A percentile compares a stretch with the other conserved stretches of the same genome.
phyloP scores from a whole-genome alignment of 1,139 yeast genomes.

The Nakaseomyces delphensis region DNA sequence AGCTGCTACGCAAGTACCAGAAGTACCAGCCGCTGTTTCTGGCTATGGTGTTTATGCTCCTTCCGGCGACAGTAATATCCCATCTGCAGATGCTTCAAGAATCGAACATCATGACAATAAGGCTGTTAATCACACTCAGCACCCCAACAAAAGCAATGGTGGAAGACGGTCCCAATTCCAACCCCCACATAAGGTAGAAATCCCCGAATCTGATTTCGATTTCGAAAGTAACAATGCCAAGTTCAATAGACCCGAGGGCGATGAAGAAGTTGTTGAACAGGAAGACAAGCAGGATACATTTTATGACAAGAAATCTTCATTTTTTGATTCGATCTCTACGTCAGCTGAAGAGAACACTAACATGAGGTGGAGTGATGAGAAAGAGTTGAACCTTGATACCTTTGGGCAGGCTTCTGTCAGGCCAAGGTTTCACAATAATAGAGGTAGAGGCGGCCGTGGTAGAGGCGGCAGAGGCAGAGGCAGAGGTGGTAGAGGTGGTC shows the following conservation, averaged over 20 bases:
- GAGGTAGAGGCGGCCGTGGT: slow-evolving; percentile 33
- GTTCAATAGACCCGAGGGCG: slow-evolving; percentile 32
- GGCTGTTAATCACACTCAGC: neutral
- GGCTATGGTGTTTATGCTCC: slow-evolving; percentile 33
- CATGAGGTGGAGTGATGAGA: slow-evolving; percentile 59
- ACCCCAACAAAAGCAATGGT: neutral
- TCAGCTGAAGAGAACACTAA: slow-evolving; percentile 35
- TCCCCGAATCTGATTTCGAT: slow-evolving; percentile 46
- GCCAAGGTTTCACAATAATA: slow-evolving; percentile 29
- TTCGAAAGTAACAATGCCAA: slow-evolving; percentile 66
- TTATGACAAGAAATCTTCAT: slow-evolving; percentile 65
- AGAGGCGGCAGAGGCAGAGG: slow-evolving; percentile 32
- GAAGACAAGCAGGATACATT: slow-evolving; percentile 27
- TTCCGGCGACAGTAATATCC: slow-evolving; percentile 4
- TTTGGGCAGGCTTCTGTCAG: slow-evolving; percentile 46
- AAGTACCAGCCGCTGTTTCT: slow-evolving; percentile 30
- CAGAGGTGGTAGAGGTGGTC: slow-evolving; percentile 13
- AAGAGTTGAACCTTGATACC: slow-evolving; percentile 48
- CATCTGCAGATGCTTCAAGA: neutral
- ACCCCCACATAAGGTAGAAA: slow-evolving; percentile 19
- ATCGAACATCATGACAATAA: neutral
- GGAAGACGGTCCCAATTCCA: slow-evolving; percentile 7
- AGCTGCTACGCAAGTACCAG: slow-evolving; percentile 8
- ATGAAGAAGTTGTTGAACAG: slow-evolving; percentile 9
- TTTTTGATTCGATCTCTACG: slow-evolving; percentile 72